A percentile compares a stretch with the other conserved stretches of the same genome.
These are phyloP conservation scores for Gleditsia sinensis DNA, from an alignment of 306 rosid genomes.

Conservation along the genomic window DNA sequence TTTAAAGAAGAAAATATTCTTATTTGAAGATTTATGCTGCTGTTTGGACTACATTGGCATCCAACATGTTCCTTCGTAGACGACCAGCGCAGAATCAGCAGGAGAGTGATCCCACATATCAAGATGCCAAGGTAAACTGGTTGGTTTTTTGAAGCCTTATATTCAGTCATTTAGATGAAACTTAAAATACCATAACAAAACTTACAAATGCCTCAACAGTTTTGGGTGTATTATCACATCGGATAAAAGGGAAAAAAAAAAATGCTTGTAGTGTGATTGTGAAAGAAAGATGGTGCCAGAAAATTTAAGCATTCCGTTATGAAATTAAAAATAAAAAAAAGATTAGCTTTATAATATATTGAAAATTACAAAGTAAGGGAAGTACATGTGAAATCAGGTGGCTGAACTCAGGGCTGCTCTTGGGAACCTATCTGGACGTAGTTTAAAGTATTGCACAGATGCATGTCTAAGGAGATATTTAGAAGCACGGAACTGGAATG, in stretches of 20 bases:
- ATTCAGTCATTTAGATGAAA: too few relatives aligned
- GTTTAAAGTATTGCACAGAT: conserved; percentile 69
- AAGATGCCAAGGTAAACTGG: conserved; percentile 62
- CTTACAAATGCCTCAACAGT: too few relatives aligned
- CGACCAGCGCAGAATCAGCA: conserved; percentile 53
- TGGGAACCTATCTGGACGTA: conserved; percentile 69
- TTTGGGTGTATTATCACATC: too few relatives aligned
- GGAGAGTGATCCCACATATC: conserved; percentile 50
- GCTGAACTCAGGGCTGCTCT: conserved; percentile 63
- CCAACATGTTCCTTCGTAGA: conserved; percentile 66
- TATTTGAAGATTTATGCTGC: conserved; percentile 29
- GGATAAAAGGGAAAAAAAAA: background rate
- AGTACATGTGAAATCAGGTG: conserved; percentile 49
- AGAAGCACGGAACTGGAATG: conserved; percentile 83
- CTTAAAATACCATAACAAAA: too few relatives aligned
- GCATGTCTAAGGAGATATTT: conserved; percentile 79
- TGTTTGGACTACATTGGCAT: conserved; percentile 39
- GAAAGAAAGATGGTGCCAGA: conserved; percentile 3
- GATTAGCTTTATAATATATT: background rate
- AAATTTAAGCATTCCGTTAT: background rate
- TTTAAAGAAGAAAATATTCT: conserved; percentile 14
- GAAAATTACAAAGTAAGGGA: background rate
- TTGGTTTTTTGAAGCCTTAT: background rate
- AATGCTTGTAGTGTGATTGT: background rate
- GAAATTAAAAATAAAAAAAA: too few relatives aligned